Evolutionary conservation across 768 basidiomycete genomes (phyloP).

Genomic region (Phylloporus rhodoxanthus): DNA sequence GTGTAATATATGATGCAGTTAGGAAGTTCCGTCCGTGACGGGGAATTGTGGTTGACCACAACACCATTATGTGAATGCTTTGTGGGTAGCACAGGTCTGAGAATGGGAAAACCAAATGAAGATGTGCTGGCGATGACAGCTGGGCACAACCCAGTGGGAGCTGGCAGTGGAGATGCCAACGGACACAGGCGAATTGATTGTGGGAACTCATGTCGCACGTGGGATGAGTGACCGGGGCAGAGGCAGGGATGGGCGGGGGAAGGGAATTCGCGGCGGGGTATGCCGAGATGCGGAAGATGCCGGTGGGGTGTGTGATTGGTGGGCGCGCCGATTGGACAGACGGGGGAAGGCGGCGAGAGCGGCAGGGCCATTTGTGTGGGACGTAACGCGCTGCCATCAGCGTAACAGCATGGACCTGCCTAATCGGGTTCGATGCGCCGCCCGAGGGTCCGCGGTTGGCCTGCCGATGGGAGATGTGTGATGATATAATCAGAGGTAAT

Average conservation of each 20-base stretch:
- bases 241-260: conserved; percentile 6
- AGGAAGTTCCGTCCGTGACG: not conserved
- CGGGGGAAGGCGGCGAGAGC: conserved; percentile 13
- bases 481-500: conserved; percentile 29
- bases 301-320: conserved; percentile 24
- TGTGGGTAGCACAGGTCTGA: not conserved
- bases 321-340: conserved; percentile 3
- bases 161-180: not conserved
- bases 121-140: not conserved
- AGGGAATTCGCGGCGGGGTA: conserved; percentile 18
- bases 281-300: conserved; percentile 19
- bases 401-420: conserved; percentile 23
- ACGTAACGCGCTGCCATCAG: conserved; percentile 14
- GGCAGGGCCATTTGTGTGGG: conserved; percentile 17
- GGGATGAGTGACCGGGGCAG: not conserved
- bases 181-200: not conserved
- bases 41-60: not conserved
- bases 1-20: not conserved
- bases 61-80: not conserved
- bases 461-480: conserved; percentile 22
- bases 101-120: not conserved
- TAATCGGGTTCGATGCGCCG: conserved; percentile 8
- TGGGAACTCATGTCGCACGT: not conserved
- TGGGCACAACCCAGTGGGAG: not conserved
- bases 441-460: conserved; percentile 33